phyloP scores from a whole-genome alignment of 2,329 filamentous ascomycete genomes.

The Alternaria novae-zelandiae region DNA sequence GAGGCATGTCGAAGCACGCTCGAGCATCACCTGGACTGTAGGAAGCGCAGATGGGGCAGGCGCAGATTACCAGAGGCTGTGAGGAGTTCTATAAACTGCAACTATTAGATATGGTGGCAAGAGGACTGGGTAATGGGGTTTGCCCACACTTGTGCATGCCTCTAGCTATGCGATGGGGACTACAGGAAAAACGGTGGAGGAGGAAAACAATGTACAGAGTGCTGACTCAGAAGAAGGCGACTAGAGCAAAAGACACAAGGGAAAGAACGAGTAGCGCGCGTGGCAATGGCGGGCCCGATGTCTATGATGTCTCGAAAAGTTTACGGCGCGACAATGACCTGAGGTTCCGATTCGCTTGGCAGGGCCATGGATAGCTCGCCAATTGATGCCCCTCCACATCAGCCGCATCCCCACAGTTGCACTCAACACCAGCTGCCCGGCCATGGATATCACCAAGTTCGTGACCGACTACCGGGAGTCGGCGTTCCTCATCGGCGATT shows the following conservation, averaged over 20 bases:
- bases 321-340: conserved; percentile 29
- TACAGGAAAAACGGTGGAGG: not conserved
- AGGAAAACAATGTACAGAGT: not conserved
- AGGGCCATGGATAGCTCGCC: conserved; percentile 16
- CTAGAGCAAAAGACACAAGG: conserved; percentile 7
- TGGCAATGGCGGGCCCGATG: conserved; percentile 18
- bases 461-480: conserved; percentile 80
- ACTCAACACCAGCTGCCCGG: conserved; percentile 6
- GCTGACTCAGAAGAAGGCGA: not conserved
- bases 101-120: not conserved
- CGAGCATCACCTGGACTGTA: conserved; percentile 58
- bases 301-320: conserved; percentile 30
- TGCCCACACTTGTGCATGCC: conserved; percentile 22
- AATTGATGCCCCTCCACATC: conserved; percentile 28
- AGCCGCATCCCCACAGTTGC: conserved; percentile 14
- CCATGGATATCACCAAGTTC: conserved; percentile 90
- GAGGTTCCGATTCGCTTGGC: conserved; percentile 20
- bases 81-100: conserved; percentile 8
- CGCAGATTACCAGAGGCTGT: conserved; percentile 27
- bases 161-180: conserved; percentile 18
- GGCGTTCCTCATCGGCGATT: conserved; percentile 86
- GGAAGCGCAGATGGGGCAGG: conserved; percentile 27
- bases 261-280: conserved; percentile 8
- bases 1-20: conserved; percentile 65
- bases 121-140: conserved; percentile 15